These are phyloP conservation scores for Fraxinus angustifolia DNA, from an alignment of 305 asterid genomes.

Conservation along the genomic window DNA sequence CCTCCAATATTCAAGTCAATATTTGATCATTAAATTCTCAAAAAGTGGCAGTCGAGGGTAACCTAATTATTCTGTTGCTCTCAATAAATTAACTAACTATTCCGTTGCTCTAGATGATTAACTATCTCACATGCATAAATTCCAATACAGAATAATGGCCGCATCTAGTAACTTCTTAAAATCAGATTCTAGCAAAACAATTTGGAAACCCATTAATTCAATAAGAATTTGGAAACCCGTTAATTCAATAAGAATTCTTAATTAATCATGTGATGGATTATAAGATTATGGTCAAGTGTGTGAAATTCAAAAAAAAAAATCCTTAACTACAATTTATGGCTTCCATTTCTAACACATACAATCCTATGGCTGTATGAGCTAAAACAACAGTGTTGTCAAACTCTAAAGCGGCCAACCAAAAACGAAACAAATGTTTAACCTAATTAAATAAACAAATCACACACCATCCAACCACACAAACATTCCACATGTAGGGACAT, in stretches of 20 bases:
- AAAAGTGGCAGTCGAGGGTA: neutral
- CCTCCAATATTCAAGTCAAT: neutral
- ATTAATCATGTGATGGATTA: neutral
- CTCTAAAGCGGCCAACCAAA: conserved; percentile 6
- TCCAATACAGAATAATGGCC: neutral
- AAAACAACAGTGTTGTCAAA: neutral
- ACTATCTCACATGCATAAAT: neutral
- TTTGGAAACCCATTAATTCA: neutral
- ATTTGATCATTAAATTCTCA: neutral
- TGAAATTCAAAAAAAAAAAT: neutral
- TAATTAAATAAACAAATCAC: neutral
- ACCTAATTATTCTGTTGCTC: conserved; percentile 6
- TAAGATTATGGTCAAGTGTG: conserved; percentile 7
- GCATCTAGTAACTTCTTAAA: neutral
- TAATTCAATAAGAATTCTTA: neutral
- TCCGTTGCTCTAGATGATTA: conserved; percentile 5
- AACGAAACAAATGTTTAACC: conserved; percentile 22
- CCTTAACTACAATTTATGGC: neutral
- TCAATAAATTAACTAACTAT: neutral
- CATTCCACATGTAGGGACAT: conserved; percentile 8
- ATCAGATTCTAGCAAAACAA: neutral
- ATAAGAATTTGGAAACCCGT: neutral
- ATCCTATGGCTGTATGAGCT: neutral
- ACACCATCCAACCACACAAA: neutral
- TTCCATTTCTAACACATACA: neutral